Percentiles rank a stretch among this genome's conserved stretches.
Conservation (phyloP, 176 grass and related monocot genomes). For the Aegilops speltoides region DNA sequence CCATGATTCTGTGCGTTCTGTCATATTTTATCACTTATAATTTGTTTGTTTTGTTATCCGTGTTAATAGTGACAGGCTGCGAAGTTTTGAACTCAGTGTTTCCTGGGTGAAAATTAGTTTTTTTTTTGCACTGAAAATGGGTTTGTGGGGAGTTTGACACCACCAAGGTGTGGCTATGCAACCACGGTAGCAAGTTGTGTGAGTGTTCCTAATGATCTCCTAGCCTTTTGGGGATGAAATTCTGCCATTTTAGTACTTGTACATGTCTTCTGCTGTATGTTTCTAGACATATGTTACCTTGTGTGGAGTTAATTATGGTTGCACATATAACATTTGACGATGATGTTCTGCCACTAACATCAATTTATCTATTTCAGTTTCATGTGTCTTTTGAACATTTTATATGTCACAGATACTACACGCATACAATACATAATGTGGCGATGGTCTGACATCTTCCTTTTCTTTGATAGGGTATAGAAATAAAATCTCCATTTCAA, state of each 20-base stretch:
- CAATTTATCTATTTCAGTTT: constrained; percentile 10
- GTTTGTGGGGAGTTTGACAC: neutral
- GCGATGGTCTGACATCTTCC: constrained; percentile 5
- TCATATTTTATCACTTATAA: constrained; percentile 19
- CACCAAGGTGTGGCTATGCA: neutral
- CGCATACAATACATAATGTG: neutral
- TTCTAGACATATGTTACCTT: constrained; percentile 15
- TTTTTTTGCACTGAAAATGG: neutral
- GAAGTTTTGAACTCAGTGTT: neutral
- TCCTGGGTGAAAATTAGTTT: neutral
- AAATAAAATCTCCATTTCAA: constrained; percentile 75
- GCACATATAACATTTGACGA: constrained; percentile 6
- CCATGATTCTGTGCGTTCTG: constrained; percentile 52
- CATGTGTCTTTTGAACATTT: neutral
- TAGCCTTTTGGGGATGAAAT: neutral
- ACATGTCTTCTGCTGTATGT: neutral
- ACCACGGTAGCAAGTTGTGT: neutral
- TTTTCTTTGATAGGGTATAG: constrained; percentile 68
- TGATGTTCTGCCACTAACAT: constrained; percentile 4
- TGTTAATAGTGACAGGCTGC: neutral
- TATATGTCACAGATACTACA: neutral
- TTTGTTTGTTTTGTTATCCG: constrained; percentile 20
- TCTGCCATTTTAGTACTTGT: neutral
- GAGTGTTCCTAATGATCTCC: neutral
- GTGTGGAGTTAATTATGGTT: constrained; percentile 2